These are phyloP conservation scores for Excoecaria cochinchinensis DNA, from an alignment of 345 rosid genomes.

Conservation along the genomic window DNA sequence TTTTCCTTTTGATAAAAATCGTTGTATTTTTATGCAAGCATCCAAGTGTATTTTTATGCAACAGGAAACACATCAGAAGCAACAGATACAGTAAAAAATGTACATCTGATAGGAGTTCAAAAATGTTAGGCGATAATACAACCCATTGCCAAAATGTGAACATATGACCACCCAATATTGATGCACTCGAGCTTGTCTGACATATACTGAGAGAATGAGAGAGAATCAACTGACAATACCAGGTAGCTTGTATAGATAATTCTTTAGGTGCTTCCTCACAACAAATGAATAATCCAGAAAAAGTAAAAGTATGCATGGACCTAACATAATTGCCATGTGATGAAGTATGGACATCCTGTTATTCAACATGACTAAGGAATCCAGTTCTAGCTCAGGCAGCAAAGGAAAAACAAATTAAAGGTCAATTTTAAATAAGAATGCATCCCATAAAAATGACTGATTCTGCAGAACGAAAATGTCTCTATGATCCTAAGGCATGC, in stretches of 20 bases:
- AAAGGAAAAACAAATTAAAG: background rate
- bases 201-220: background rate
- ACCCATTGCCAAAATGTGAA: background rate
- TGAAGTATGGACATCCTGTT: background rate
- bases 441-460: background rate
- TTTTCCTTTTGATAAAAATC: background rate
- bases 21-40: background rate
- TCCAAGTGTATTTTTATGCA: no score
- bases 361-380: background rate
- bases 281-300: background rate
- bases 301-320: background rate
- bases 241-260: background rate
- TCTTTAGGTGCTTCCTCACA: background rate
- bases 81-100: background rate
- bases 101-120: background rate
- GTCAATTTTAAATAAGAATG: background rate
- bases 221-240: background rate
- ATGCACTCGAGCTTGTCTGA: background rate
- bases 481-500: background rate
- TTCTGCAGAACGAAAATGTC: slow-evolving; percentile 2
- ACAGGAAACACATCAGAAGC: background rate
- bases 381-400: background rate
- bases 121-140: background rate
- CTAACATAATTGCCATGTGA: background rate
- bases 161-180: background rate